Percentiles rank a stretch among this genome's conserved stretches.
phyloP scores from a whole-genome alignment of 495 filamentous ascomycete species.

The Penicillium riverlandense region DNA sequence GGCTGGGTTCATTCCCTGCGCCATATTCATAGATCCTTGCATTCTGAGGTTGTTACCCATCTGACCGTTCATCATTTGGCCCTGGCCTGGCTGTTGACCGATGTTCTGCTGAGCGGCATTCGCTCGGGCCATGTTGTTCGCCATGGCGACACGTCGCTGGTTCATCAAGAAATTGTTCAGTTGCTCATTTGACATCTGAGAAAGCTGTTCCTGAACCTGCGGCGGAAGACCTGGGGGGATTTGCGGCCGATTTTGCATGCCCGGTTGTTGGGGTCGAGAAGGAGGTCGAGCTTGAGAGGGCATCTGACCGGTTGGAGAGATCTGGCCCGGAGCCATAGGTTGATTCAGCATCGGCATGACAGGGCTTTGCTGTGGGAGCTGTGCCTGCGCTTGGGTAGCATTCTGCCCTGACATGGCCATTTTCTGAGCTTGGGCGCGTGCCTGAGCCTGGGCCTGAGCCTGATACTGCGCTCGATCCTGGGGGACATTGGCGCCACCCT shows the following conservation, averaged over 20 bases:
- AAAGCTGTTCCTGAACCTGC: conserved; percentile 26
- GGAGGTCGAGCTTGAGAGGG: conserved; percentile 31
- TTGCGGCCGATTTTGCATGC: conserved; percentile 28
- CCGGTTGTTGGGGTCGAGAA: conserved; percentile 26
- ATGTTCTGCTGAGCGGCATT: conserved; percentile 21
- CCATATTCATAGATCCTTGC: conserved; percentile 25
- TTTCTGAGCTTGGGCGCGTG: conserved; percentile 39
- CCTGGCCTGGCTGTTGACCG: conserved; percentile 32
- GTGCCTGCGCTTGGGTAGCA: conserved; percentile 28
- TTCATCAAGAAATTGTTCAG: conserved; percentile 26
- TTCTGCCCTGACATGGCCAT: conserved; percentile 35
- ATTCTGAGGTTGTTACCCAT: conserved; percentile 29
- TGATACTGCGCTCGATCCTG: conserved; percentile 37
- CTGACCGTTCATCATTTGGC: conserved; percentile 30
- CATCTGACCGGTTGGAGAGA: conserved; percentile 32
- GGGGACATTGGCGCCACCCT: conserved; percentile 28
- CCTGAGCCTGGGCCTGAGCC: conserved; percentile 30
- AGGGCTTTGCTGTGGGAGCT: conserved; percentile 43
- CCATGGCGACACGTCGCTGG: conserved; percentile 24
- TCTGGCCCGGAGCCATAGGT: conserved; percentile 43
- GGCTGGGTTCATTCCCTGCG: conserved; percentile 29
- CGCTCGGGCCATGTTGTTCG: conserved; percentile 20
- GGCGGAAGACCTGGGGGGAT: conserved; percentile 30
- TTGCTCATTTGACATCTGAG: conserved; percentile 28
- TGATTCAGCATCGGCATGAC: conserved; percentile 56